These are phyloP conservation scores for Rhynchospora pubera DNA, from an alignment of 176 grass and related monocot genomes.

Conservation along the genomic window DNA sequence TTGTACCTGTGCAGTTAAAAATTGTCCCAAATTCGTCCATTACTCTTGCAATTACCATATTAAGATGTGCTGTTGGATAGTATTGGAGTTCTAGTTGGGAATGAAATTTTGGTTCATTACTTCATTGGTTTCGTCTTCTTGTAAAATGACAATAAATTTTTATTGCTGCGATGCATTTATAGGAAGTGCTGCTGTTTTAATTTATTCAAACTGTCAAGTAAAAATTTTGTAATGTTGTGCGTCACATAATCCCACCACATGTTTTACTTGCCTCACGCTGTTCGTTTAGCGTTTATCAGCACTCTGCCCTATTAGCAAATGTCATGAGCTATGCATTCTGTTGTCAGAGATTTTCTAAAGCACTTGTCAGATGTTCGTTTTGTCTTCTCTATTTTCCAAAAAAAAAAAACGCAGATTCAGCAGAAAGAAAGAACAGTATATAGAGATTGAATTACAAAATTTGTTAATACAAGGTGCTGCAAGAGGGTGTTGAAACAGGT, in stretches of 20 bases:
- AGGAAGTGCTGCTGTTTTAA: neutral
- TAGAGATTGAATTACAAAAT: neutral
- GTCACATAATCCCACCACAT: neutral
- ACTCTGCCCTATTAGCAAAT: neutral
- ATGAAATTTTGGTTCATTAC: too few species aligned
- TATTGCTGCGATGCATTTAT: too few species aligned
- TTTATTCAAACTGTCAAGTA: neutral
- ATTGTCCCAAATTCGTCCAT: neutral
- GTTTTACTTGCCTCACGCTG: neutral
- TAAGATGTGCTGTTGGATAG: neutral
- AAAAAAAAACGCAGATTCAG: neutral
- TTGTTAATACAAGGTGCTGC: neutral
- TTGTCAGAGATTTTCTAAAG: neutral
- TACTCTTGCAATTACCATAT: neutral
- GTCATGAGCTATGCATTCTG: neutral
- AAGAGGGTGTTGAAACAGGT: neutral
- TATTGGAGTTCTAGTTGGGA: neutral
- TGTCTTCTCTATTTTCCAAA: too few species aligned
- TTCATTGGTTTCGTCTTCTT: too few species aligned
- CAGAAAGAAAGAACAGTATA: neutral
- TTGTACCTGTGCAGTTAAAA: neutral
- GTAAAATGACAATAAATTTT: too few species aligned
- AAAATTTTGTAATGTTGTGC: neutral
- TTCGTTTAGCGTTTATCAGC: neutral
- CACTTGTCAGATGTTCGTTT: too few species aligned